A percentile compares a stretch with the other conserved stretches of the same genome.
These are phyloP conservation scores for Fistulina hepatica DNA, from an alignment of 1,284 basidiomycete genomes.

Conservation along the genomic window DNA sequence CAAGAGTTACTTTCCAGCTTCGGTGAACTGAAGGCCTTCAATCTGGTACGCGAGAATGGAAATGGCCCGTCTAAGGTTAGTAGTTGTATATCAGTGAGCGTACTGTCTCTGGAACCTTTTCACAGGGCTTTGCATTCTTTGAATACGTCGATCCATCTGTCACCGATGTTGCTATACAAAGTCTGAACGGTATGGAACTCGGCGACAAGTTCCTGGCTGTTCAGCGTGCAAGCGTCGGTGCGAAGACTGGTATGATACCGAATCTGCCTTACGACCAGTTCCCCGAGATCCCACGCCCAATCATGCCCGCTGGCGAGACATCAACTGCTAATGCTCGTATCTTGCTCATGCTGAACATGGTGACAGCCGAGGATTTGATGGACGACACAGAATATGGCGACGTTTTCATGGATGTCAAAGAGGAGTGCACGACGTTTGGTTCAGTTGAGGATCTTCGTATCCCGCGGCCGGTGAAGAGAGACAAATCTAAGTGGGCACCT, in stretches of 20 bases:
- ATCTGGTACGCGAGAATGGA: conserved; percentile 90
- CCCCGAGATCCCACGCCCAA: conserved; percentile 69
- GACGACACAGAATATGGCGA: conserved; percentile 92
- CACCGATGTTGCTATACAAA: conserved; percentile 94
- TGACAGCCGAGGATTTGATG: conserved; percentile 84
- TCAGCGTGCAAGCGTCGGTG: conserved; percentile 90
- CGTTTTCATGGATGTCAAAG: conserved; percentile 89
- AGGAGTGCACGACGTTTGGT: conserved; percentile 84
- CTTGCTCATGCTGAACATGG: conserved; percentile 98
- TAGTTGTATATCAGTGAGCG: conserved; percentile 3
- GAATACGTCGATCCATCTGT: conserved; percentile 88
- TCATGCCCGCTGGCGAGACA: conserved; percentile 68
- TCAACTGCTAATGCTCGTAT: conserved; percentile 61
- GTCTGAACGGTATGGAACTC: conserved; percentile 94
- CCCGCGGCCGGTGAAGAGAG: conserved; percentile 79
- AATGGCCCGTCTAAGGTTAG: conserved; percentile 81
- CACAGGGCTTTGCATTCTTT: conserved; percentile 94
- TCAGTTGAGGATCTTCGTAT: conserved; percentile 78
- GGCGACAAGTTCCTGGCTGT: conserved; percentile 96
- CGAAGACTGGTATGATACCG: conserved; percentile 57
- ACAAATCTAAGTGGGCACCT: conserved; percentile 67
- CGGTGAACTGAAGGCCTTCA: conserved; percentile 95
- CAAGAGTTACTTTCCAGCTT: conserved; percentile 96
- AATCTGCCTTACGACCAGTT: conserved; percentile 61
- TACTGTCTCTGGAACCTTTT: conserved; percentile 6